These are phyloP conservation scores for Anisodus acutangulus DNA, from an alignment of 257 asterid genomes.

Conservation along the genomic window DNA sequence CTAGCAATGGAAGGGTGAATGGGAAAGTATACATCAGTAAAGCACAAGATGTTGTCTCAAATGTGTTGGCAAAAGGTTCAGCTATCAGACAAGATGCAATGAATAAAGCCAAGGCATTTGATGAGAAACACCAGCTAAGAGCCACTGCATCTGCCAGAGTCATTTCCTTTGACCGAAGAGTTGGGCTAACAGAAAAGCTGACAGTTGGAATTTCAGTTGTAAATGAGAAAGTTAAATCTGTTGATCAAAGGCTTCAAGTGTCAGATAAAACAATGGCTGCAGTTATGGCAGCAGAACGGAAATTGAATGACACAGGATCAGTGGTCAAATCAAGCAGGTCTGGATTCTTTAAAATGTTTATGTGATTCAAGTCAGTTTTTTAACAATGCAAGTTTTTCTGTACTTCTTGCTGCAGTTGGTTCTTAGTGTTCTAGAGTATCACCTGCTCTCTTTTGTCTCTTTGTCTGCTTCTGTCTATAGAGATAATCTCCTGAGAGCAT, in stretches of 20 bases:
- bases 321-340: slow-evolving; percentile 99
- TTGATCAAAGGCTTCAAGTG: slow-evolving; percentile 91
- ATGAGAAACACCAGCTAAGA: slow-evolving; percentile 80
- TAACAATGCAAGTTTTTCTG: not conserved
- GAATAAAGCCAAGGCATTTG: slow-evolving; percentile 94
- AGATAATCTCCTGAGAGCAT: not conserved
- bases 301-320: slow-evolving; percentile 88
- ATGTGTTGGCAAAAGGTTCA: slow-evolving; percentile 87
- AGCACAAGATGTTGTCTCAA: slow-evolving; percentile 95
- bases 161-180: slow-evolving; percentile 78
- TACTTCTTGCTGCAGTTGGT: slow-evolving; percentile 14
- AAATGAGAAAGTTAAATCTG: slow-evolving; percentile 91
- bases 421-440: not conserved
- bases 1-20: slow-evolving; percentile 51
- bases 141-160: slow-evolving; percentile 97
- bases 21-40: slow-evolving; percentile 67
- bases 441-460: slow-evolving; percentile 10
- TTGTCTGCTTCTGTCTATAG: not conserved
- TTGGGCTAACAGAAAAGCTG: slow-evolving; percentile 78
- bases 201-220: slow-evolving; percentile 86
- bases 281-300: slow-evolving; percentile 89
- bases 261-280: slow-evolving; percentile 98
- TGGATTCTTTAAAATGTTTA: slow-evolving; percentile 29
- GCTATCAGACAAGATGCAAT: slow-evolving; percentile 91
- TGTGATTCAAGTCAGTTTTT: slow-evolving; percentile 6